phyloP scores from a whole-genome alignment of 2,329 filamentous ascomycete species.

The Plenodomus biglobosus region DNA sequence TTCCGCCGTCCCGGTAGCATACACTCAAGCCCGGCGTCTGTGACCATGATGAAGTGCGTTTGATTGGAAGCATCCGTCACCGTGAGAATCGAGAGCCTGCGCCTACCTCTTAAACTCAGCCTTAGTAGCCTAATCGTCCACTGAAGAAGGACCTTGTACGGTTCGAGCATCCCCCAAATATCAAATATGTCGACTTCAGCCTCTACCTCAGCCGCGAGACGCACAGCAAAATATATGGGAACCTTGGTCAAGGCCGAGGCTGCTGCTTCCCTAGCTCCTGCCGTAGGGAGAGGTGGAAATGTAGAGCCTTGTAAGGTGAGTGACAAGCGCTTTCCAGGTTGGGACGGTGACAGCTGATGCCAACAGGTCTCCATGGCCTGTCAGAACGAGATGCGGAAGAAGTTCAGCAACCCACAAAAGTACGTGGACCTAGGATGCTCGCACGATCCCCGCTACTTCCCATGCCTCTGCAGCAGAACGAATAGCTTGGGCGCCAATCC shows the following conservation, averaged over 20 bases:
- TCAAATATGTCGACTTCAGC: background rate
- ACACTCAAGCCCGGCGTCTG: background rate
- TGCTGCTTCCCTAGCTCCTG: background rate
- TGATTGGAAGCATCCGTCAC: background rate
- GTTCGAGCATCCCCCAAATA: background rate
- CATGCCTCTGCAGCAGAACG: slow-evolving; percentile 6
- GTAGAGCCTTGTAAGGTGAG: background rate
- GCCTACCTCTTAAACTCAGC: no score
- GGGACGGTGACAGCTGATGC: background rate
- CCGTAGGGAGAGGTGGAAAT: background rate
- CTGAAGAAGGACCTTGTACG: no score
- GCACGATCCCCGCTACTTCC: background rate
- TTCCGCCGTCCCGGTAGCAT: background rate
- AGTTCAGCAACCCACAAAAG: background rate
- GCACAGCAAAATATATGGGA: background rate
- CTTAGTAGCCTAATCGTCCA: no score
- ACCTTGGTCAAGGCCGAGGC: background rate
- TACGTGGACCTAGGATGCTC: background rate
- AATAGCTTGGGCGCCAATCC: slow-evolving; percentile 1
- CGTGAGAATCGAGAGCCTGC: no score
- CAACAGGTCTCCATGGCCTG: slow-evolving; percentile 6
- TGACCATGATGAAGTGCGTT: background rate
- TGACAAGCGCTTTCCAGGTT: background rate
- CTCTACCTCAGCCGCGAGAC: background rate
- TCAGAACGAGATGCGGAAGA: background rate